Conservation (phyloP, 1,284 basidiomycete genomes). For the Ceratorhiza oryzae-sativae region DNA sequence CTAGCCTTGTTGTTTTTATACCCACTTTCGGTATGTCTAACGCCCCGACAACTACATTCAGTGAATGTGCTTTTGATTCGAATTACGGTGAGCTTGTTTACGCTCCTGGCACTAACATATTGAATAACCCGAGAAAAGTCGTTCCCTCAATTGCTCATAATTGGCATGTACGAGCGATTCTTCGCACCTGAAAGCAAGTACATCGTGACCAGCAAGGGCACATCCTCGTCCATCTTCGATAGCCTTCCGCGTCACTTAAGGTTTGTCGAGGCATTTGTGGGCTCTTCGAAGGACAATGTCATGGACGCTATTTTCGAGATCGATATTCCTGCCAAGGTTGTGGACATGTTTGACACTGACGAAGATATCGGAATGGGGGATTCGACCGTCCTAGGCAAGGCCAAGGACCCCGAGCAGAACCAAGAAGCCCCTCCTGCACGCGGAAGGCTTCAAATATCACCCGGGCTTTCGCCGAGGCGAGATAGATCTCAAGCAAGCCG, state of each 20-base stretch:
- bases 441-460: neutral
- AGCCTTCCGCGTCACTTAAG: slow-evolving; percentile 73
- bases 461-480: slow-evolving; percentile 33
- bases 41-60: slow-evolving; percentile 76
- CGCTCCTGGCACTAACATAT: neutral
- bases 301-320: slow-evolving; percentile 81
- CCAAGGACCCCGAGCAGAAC: slow-evolving; percentile 17
- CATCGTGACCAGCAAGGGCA: slow-evolving; percentile 60
- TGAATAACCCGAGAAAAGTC: slow-evolving; percentile 53
- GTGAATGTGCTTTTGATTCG: slow-evolving; percentile 85
- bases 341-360: slow-evolving; percentile 28
- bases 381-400: slow-evolving; percentile 27
- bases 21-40: slow-evolving; percentile 73
- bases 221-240: slow-evolving; percentile 59
- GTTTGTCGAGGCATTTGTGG: slow-evolving; percentile 69
- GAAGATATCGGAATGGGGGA: slow-evolving; percentile 28
- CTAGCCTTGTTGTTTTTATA: slow-evolving; percentile 79
- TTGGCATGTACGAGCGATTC: slow-evolving; percentile 82
- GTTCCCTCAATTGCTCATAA: slow-evolving; percentile 79
- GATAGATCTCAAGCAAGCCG: slow-evolving; percentile 44
- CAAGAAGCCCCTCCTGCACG: neutral
- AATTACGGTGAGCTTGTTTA: slow-evolving; percentile 60
- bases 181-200: slow-evolving; percentile 60
- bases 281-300: slow-evolving; percentile 66
- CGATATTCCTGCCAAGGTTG: slow-evolving; percentile 50